phyloP scores from a whole-genome alignment of 441 rosid genomes.

The Kokia cookei region DNA sequence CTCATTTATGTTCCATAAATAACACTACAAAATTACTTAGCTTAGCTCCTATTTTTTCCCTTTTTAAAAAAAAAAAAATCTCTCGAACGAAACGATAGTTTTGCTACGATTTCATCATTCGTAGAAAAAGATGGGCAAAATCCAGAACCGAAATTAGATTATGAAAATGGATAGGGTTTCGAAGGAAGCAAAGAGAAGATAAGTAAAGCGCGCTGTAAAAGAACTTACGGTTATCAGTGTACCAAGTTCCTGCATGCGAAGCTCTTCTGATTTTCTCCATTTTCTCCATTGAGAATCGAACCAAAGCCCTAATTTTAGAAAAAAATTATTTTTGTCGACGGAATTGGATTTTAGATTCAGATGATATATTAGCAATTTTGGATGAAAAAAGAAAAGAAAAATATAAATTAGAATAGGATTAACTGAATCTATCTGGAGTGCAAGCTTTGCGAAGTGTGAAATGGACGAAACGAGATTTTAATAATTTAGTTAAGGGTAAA shows the following conservation, averaged over 20 bases:
- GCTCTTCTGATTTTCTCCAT: constrained; percentile 76
- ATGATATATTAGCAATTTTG: not conserved
- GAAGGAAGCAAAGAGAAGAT: not conserved
- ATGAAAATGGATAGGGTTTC: not conserved
- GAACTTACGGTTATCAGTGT: constrained; percentile 81
- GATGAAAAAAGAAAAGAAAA: not conserved
- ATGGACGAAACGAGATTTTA: not conserved
- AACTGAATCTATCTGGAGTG: not conserved
- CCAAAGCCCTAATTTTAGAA: constrained; percentile 7
- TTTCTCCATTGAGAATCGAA: constrained; percentile 43
- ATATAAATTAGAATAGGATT: not conserved
- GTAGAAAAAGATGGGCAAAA: not conserved
- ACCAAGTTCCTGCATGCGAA: constrained; percentile 95
- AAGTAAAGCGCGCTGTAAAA: not conserved
- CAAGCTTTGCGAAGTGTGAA: not conserved
- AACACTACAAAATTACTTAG: not conserved
- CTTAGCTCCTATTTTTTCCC: not conserved
- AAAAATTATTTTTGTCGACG: not conserved
- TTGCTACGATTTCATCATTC: not conserved
- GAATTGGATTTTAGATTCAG: not conserved
- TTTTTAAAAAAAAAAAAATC: not conserved
- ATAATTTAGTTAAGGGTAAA: too few relatives aligned
- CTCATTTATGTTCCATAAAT: not conserved
- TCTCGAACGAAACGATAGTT: not conserved
- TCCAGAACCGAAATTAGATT: not conserved